Conservation (phyloP, 2,329 filamentous ascomycete genomes). For the Xylariomycetidae sp. region DNA sequence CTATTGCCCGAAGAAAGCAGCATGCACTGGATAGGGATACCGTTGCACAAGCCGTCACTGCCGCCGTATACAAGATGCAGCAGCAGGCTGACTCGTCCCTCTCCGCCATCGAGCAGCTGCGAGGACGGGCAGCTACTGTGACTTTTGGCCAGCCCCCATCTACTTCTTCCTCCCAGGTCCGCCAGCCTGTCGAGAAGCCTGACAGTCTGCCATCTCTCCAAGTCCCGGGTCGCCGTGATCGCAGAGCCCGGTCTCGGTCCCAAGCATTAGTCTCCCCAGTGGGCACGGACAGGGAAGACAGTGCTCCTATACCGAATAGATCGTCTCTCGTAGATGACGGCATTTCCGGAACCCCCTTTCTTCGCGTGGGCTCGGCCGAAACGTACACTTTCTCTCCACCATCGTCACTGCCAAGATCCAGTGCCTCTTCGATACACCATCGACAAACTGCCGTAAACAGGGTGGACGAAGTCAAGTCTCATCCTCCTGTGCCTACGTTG, state of each 20-base stretch:
- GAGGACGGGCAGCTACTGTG: too few species aligned
- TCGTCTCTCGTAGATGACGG: conserved; percentile 37
- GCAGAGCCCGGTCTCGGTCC: conserved; percentile 13
- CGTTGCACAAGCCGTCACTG: conserved; percentile 41
- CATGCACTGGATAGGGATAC: conserved; percentile 35
- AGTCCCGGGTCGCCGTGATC: conserved; percentile 6
- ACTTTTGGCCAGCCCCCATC: too few species aligned
- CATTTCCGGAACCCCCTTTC: conserved; percentile 49
- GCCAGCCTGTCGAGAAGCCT: too few species aligned
- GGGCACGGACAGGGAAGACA: conserved; percentile 12
- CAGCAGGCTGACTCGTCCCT: too few species aligned
- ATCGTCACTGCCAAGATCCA: conserved; percentile 20
- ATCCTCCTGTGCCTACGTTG: conserved; percentile 6
- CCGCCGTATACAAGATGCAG: conserved; percentile 23
- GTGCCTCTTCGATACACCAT: too few species aligned
- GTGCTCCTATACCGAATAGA: conserved; percentile 15
- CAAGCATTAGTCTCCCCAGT: conserved; percentile 7
- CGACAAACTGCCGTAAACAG: conserved; percentile 10
- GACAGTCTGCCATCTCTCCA: conserved; percentile 9
- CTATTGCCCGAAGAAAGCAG: conserved; percentile 36
- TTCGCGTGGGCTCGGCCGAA: conserved; percentile 36
- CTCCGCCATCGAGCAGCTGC: too few species aligned
- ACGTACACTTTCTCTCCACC: conserved; percentile 20
- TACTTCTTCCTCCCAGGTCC: too few species aligned
- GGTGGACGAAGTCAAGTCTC: conserved; percentile 16